phyloP scores from a whole-genome alignment of 345 rosid species.

The Pistacia atlantica region DNA sequence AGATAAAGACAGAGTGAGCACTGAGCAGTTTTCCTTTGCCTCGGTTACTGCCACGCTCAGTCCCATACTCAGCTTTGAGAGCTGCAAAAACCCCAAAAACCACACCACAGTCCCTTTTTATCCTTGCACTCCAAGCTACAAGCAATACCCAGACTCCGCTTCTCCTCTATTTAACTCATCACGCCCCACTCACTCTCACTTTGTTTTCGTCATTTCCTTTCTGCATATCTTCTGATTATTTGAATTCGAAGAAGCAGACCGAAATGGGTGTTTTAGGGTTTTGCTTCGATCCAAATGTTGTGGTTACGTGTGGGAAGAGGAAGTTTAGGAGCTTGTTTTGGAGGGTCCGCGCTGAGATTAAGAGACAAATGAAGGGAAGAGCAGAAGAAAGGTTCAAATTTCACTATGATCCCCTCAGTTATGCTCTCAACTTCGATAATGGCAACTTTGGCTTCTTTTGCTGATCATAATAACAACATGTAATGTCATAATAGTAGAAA shows the following conservation, averaged over 20 bases:
- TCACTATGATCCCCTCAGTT: constrained; percentile 73
- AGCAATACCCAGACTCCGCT: too few species aligned
- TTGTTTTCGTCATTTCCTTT: neutral
- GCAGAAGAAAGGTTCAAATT: constrained; percentile 49
- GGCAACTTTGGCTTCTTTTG: constrained; percentile 68
- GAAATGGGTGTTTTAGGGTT: constrained; percentile 31
- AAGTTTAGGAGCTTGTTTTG: constrained; percentile 61
- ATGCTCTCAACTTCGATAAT: constrained; percentile 82
- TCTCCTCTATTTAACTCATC: neutral
- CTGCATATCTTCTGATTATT: neutral
- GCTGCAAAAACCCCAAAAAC: constrained; percentile 19
- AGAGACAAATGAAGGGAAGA: constrained; percentile 44
- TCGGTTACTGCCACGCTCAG: constrained; percentile 17
- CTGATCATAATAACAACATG: constrained; percentile 23
- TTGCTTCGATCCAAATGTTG: constrained; percentile 37
- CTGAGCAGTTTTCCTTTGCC: neutral
- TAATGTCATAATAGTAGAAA: neutral
- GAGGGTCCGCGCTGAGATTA: constrained; percentile 57
- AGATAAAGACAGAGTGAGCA: neutral
- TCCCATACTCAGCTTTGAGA: constrained; percentile 3
- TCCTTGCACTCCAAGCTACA: constrained; percentile 22
- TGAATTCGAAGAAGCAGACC: neutral
- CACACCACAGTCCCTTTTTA: neutral
- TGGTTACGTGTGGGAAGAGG: constrained; percentile 45
- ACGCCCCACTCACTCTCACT: neutral